Base-by-base conservation (phyloP, 495 filamentous ascomycete genomes). In the Hyphodiscus hymeniophilus region DNA sequence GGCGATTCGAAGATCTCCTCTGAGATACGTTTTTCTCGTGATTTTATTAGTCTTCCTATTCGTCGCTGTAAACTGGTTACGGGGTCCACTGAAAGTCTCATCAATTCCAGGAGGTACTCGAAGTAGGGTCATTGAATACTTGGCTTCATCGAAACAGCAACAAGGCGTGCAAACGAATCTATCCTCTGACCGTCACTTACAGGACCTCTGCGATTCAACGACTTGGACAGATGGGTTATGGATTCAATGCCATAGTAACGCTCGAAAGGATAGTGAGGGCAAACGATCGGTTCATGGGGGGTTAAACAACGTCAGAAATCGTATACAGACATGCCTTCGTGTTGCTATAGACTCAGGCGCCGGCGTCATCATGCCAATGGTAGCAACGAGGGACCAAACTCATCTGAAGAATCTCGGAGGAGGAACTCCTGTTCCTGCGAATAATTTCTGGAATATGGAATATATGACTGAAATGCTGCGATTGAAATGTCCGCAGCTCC, bases 371-470 rank as follows among this genome's bases (percentile, higher is more conserved):
- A 7, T 48, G 3, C 34, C 45, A 10, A 13, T 20, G 7, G 33
- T 38, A 16, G 30, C 23, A 13, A 21, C 18, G 5, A 13, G 43
- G 12, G 21, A n/a, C 18, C n/a, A 33, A 17, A 13, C n/a, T 13
- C 21, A 21, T 15, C 18, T 42, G 3, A n/a, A 17, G 23, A 8
- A 45, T 34, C 34, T 16, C 10, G 18, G 18, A 11, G 18, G 15
- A 2, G 8, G 32, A 16, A 8, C 18, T 16, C 4, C 16, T 7
- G 20, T 35, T 10, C 42, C 38, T 28, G 32, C 50, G 5, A 38
- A 42, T 39, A 30, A 7, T 3, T 52, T 52, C 26, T 52, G 42
- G 42, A 34, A 52, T 18, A 52, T 52, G 42, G 43, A 40, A 16
- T 17, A 52, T 22, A 33, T 46, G 2, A 20, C 40, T 23, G 7